phyloP scores from a whole-genome alignment of 2,329 filamentous ascomycete genomes.

The Cordyceps javanica region DNA sequence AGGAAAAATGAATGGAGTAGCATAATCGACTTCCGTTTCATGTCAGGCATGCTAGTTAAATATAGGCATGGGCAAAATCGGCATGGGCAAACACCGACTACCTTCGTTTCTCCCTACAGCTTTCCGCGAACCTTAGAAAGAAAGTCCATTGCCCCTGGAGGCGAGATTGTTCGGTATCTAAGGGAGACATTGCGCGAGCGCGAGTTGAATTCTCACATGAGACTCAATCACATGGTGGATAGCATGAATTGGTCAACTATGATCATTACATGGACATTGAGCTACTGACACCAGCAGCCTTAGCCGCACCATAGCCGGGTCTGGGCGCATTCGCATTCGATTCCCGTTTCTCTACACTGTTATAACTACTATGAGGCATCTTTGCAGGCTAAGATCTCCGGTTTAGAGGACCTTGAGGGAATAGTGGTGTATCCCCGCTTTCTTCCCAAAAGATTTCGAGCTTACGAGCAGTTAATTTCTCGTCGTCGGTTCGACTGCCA shows the following conservation, averaged over 20 bases:
- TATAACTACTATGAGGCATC: slow-evolving; percentile 64
- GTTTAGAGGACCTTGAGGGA: slow-evolving; percentile 30
- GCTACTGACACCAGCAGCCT: not conserved
- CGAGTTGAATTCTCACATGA: not conserved
- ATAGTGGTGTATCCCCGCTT: slow-evolving; percentile 63
- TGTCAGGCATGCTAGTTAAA: too few species aligned
- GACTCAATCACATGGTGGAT: not conserved
- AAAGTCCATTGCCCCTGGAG: not conserved
- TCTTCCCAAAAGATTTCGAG: slow-evolving; percentile 60
- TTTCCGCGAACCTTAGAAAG: slow-evolving; percentile 47
- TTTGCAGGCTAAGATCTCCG: slow-evolving; percentile 42
- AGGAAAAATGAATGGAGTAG: not conserved
- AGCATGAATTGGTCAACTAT: not conserved
- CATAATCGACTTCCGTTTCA: too few species aligned
- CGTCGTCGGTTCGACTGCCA: slow-evolving; percentile 62
- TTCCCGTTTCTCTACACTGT: slow-evolving; percentile 50
- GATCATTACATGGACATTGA: slow-evolving; percentile 54
- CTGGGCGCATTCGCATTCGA: slow-evolving; percentile 18
- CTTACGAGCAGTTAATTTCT: slow-evolving; percentile 60
- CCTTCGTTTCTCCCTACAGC: too few species aligned
- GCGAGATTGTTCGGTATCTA: not conserved
- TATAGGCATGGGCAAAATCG: too few species aligned
- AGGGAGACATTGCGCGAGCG: not conserved
- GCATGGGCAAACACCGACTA: too few species aligned
- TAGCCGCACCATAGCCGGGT: slow-evolving; percentile 26